Evolutionary conservation across 257 asterid species (phyloP).

Genomic region (Forsythia suspensa): DNA sequence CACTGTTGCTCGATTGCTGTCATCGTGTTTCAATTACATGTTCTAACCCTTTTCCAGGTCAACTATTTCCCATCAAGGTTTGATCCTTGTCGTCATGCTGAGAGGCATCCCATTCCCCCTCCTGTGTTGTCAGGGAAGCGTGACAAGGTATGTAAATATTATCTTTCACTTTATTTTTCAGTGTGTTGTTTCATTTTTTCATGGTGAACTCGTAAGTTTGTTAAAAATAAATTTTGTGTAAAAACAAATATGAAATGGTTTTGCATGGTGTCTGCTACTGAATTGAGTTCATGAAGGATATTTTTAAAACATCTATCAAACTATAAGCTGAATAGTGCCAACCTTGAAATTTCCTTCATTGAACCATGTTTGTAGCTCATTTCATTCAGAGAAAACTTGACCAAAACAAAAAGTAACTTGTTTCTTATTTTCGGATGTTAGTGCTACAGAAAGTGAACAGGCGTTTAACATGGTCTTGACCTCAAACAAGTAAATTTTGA

Average conservation of each 20-base stretch:
- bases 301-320: background rate
- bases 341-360: background rate
- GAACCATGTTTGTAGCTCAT: background rate
- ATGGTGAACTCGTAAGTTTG: background rate
- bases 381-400: background rate
- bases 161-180: background rate
- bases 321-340: background rate
- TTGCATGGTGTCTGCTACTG: background rate
- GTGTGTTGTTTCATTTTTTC: background rate
- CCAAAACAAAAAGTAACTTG: background rate
- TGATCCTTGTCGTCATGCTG: constrained; percentile 50
- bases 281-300: background rate
- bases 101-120: constrained; percentile 44
- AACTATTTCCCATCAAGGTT: constrained; percentile 55
- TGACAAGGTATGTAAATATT: constrained; percentile 32
- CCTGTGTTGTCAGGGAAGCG: constrained; percentile 42
- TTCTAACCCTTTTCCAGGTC: constrained; percentile 27
- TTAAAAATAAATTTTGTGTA: background rate
- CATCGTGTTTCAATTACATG: constrained; percentile 10
- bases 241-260: background rate
- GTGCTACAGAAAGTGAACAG: background rate
- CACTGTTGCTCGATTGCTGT: background rate
- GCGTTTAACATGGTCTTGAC: background rate
- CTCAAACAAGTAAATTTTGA: background rate
- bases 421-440: background rate